Evolutionary conservation across 2,329 filamentous ascomycete genomes (phyloP).

Genomic region (Claviceps sp.): DNA sequence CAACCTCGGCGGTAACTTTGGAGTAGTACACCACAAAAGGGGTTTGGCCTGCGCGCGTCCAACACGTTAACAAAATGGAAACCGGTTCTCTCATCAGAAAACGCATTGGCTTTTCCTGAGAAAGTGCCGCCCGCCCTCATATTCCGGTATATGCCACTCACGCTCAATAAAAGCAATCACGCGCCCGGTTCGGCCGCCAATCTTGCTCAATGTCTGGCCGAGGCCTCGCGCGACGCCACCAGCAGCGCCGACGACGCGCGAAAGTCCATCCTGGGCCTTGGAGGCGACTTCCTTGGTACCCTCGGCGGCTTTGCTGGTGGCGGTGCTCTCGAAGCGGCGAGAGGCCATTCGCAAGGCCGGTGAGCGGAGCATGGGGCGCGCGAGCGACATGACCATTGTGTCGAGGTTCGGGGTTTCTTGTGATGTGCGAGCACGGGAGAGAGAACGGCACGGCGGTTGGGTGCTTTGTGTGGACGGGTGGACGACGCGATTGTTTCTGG

Average conservation of each 20-base stretch:
- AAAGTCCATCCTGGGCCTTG: slow-evolving; percentile 65
- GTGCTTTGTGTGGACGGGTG: not conserved
- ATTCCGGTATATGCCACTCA: slow-evolving; percentile 34
- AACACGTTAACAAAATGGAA: not conserved
- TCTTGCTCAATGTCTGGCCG: slow-evolving; percentile 53
- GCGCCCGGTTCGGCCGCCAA: slow-evolving; percentile 73
- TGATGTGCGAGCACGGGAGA: slow-evolving; percentile 2
- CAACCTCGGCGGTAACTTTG: slow-evolving; percentile 74
- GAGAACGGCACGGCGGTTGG: slow-evolving; percentile 4
- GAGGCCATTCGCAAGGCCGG: slow-evolving; percentile 31
- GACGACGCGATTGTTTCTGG: not conserved
- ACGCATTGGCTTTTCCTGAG: not conserved
- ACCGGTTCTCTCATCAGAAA: no score
- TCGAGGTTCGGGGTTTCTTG: not conserved
- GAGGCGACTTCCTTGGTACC: slow-evolving; percentile 24
- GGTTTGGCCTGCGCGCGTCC: slow-evolving; percentile 50
- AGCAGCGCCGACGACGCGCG: slow-evolving; percentile 66
- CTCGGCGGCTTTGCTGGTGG: slow-evolving; percentile 26
- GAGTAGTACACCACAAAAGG: slow-evolving; percentile 86
- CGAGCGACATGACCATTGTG: slow-evolving; percentile 21
- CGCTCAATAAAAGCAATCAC: slow-evolving; percentile 72
- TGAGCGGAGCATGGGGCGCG: slow-evolving; percentile 32
- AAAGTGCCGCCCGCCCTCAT: no score
- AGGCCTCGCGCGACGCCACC: slow-evolving; percentile 60
- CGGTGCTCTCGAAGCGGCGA: slow-evolving; percentile 49